These are phyloP conservation scores for Epichloe gansuensis DNA, from an alignment of 2,329 filamentous ascomycete species.

Conservation along the genomic window DNA sequence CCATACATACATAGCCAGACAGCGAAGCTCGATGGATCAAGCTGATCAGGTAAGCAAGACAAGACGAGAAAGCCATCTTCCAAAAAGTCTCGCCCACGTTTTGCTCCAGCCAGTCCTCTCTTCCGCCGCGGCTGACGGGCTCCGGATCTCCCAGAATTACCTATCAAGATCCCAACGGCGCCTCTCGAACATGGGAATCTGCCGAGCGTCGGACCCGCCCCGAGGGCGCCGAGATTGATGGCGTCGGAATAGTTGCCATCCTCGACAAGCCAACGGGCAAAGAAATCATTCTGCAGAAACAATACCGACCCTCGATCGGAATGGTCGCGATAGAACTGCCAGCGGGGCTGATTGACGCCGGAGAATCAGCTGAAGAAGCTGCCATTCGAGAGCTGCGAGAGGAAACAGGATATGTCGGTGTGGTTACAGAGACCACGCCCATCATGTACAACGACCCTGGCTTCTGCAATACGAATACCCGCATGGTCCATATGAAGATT, in stretches of 20 bases:
- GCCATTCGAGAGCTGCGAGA: constrained; percentile 53
- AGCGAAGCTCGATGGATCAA: constrained; percentile 48
- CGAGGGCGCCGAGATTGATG: constrained; percentile 49
- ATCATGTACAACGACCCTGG: constrained; percentile 57
- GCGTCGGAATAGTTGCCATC: constrained; percentile 61
- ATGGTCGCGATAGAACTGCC: constrained; percentile 51
- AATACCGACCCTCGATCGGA: constrained; percentile 51
- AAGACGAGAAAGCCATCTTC: no score
- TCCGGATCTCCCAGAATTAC: constrained; percentile 31
- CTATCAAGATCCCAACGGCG: constrained; percentile 52
- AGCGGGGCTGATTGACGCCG: constrained; percentile 50
- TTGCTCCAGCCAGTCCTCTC: background rate
- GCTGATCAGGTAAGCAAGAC: constrained; percentile 38
- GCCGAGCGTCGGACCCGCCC: constrained; percentile 60
- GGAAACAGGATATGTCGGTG: constrained; percentile 54
- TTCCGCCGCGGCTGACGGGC: background rate
- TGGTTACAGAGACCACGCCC: constrained; percentile 43
- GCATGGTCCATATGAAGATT: constrained; percentile 61
- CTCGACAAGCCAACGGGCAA: constrained; percentile 41
- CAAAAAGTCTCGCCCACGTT: background rate
- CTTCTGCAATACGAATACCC: constrained; percentile 55
- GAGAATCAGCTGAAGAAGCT: constrained; percentile 48
- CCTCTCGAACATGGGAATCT: constrained; percentile 55
- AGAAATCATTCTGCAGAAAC: constrained; percentile 53
- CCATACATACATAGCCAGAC: constrained; percentile 24